These are phyloP conservation scores for Sanghuangporus baumii DNA, from an alignment of 1,284 basidiomycete species.

Conservation along the genomic window DNA sequence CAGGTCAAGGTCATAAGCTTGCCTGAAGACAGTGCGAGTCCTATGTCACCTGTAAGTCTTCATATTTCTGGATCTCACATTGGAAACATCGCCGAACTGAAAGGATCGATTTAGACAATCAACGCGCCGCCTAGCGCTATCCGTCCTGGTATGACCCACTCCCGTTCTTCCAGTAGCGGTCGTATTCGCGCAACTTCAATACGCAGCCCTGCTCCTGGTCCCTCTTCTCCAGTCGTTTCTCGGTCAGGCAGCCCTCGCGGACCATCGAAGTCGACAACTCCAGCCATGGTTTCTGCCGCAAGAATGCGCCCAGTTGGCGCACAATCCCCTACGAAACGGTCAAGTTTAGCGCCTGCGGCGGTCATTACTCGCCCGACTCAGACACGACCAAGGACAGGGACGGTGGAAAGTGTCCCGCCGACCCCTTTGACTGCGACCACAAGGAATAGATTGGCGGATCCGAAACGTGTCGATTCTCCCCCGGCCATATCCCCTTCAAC, in stretches of 20 bases:
- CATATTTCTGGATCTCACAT: not conserved
- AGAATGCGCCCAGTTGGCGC: constrained; percentile 28
- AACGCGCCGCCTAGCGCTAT: constrained; percentile 19
- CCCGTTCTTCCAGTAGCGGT: constrained; percentile 35
- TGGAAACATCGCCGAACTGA: not conserved
- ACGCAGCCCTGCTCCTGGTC: constrained; percentile 25
- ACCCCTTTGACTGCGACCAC: constrained; percentile 1
- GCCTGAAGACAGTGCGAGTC: constrained; percentile 34
- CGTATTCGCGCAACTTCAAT: constrained; percentile 33
- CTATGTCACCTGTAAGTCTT: constrained; percentile 1
- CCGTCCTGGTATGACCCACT: constrained; percentile 33
- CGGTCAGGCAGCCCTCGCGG: constrained; percentile 43
- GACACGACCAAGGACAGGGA: constrained; percentile 23
- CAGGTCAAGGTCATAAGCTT: constrained; percentile 69
- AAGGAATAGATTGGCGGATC: not conserved
- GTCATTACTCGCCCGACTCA: constrained; percentile 28
- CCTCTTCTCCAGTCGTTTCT: constrained; percentile 31
- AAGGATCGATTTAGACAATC: constrained; percentile 19
- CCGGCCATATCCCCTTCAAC: constrained; percentile 6
- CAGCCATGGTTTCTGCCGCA: constrained; percentile 36
- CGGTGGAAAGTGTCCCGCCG: constrained; percentile 3
- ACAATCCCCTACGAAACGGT: constrained; percentile 29
- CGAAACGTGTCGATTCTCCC: constrained; percentile 8
- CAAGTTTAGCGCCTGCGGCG: constrained; percentile 16
- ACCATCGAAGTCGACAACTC: constrained; percentile 27